These are phyloP conservation scores for Aethionema arabicum DNA, from an alignment of 345 rosid species.

Conservation along the genomic window DNA sequence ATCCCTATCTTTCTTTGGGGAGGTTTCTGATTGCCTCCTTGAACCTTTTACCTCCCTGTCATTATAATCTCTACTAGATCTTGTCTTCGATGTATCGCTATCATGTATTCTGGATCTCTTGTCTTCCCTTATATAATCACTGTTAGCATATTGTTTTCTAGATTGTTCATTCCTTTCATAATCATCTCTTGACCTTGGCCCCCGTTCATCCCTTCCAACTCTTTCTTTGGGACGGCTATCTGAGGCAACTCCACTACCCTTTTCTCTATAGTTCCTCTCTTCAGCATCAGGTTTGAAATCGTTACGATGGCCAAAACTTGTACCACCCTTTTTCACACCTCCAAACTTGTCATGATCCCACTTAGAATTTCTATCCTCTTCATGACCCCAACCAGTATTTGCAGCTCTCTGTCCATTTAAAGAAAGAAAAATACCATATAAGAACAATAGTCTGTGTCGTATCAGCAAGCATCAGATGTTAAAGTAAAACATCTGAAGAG, in stretches of 20 bases:
- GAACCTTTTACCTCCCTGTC: conserved; percentile 39
- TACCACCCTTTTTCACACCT: conserved; percentile 44
- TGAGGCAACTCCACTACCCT: conserved; percentile 31
- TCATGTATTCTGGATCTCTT: conserved; percentile 46
- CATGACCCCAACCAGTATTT: conserved; percentile 82
- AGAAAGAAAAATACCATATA: conserved; percentile 15
- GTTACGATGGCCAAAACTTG: conserved; percentile 39
- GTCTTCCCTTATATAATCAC: conserved; percentile 41
- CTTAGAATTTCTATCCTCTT: conserved; percentile 55
- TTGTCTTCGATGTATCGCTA: conserved; percentile 6
- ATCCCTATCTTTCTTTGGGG: conserved; percentile 40
- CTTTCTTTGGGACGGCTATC: conserved; percentile 32
- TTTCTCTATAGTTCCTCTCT: conserved; percentile 33
- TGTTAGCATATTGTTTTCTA: conserved; percentile 39
- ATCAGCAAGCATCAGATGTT: neutral
- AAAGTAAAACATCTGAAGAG: neutral
- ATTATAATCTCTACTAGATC: conserved; percentile 36
- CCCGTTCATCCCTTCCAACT: conserved; percentile 40
- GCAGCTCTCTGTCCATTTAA: conserved; percentile 67
- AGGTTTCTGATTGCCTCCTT: conserved; percentile 40
- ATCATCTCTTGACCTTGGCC: conserved; percentile 35
- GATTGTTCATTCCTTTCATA: conserved; percentile 40
- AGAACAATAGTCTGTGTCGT: neutral
- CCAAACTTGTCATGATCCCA: conserved; percentile 79
- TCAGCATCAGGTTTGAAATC: conserved; percentile 29